phyloP scores from a whole-genome alignment of 176 grass and related monocot species.

The Pontederia crassipes region DNA sequence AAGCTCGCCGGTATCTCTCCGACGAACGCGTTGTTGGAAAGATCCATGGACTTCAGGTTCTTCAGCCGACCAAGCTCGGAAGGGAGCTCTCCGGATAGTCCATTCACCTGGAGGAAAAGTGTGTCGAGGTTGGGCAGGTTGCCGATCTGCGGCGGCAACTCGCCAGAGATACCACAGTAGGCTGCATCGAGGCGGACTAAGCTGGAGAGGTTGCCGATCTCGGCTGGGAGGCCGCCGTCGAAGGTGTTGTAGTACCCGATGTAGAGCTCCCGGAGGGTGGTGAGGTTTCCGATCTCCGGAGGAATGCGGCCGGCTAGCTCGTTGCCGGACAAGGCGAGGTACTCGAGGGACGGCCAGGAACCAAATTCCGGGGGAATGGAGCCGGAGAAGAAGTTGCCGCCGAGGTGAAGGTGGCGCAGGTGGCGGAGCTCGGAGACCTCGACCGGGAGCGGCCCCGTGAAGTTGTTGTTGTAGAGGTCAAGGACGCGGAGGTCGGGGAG shows the following conservation, averaged over 20 bases:
- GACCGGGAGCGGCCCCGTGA: conserved; percentile 54
- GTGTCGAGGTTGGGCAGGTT: conserved; percentile 46
- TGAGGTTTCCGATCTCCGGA: conserved; percentile 55
- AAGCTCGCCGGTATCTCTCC: conserved; percentile 82
- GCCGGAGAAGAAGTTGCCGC: conserved; percentile 61
- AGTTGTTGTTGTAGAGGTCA: conserved; percentile 81
- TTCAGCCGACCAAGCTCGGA: conserved; percentile 35
- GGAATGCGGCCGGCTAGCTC: conserved; percentile 54
- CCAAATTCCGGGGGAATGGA: conserved; percentile 58
- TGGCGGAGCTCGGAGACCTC: conserved; percentile 36
- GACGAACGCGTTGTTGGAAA: conserved; percentile 55
- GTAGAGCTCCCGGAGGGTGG: conserved; percentile 46
- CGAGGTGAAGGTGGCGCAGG: conserved; percentile 62
- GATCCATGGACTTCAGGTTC: conserved; percentile 45
- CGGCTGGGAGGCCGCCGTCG: conserved; percentile 36
- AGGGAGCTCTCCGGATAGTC: conserved; percentile 46
- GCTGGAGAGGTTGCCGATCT: conserved; percentile 52
- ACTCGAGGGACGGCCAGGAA: conserved; percentile 25
- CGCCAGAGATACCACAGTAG: conserved; percentile 56
- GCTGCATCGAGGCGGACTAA: conserved; percentile 44
- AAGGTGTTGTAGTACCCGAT: conserved; percentile 72
- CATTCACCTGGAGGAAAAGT: conserved; percentile 58
- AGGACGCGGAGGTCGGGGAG: conserved; percentile 38
- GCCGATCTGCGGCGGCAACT: conserved; percentile 53
- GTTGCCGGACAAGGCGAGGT: conserved; percentile 74